Conservation (phyloP, 768 basidiomycete genomes). For the Tephrocybe sp. region DNA sequence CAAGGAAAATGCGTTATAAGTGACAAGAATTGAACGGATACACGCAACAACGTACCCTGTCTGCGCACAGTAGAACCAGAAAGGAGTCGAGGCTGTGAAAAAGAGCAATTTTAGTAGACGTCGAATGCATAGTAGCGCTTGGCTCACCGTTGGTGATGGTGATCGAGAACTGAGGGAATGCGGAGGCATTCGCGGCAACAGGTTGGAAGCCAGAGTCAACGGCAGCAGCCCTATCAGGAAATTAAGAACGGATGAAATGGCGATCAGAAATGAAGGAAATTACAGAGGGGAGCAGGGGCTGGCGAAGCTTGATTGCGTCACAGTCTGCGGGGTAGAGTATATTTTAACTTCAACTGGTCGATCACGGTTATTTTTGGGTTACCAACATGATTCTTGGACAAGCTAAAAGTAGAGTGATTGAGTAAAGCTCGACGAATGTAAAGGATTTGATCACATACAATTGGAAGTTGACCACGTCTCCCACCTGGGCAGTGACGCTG, state of each 20-base stretch:
- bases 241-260: neutral
- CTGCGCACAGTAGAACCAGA: slow-evolving; percentile 56
- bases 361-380: neutral
- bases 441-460: slow-evolving; percentile 25
- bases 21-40: neutral
- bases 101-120: neutral
- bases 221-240: slow-evolving; percentile 22
- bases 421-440: neutral
- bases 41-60: slow-evolving; percentile 21
- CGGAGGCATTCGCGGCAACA: slow-evolving; percentile 33
- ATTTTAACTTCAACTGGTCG: neutral
- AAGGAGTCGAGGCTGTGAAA: slow-evolving; percentile 34
- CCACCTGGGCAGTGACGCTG: slow-evolving; percentile 31
- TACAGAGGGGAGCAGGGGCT: slow-evolving; percentile 32
- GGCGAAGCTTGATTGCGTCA: slow-evolving; percentile 38
- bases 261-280: neutral
- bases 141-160: slow-evolving; percentile 27
- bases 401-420: slow-evolving; percentile 17
- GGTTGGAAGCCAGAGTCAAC: slow-evolving; percentile 45
- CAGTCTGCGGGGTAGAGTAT: slow-evolving; percentile 24
- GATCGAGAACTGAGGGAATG: slow-evolving; percentile 33
- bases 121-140: neutral
- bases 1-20: neutral
- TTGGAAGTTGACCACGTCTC: slow-evolving; percentile 45
- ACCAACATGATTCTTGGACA: slow-evolving; percentile 37